Evolutionary conservation across 1,284 basidiomycete genomes (phyloP).

Genomic region (Xerocomus nothofagi): DNA sequence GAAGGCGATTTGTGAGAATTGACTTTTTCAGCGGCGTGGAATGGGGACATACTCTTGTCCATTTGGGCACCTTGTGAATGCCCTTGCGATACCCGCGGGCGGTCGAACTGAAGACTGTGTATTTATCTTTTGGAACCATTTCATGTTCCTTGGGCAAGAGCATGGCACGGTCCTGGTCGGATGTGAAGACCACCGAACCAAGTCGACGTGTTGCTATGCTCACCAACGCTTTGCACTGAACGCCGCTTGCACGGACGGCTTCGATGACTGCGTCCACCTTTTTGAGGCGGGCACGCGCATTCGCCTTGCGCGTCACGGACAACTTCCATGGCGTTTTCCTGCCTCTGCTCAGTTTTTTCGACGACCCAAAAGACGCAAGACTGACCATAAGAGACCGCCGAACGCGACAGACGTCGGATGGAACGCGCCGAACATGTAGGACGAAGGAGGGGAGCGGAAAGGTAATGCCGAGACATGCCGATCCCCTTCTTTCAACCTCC

Average conservation of each 20-base stretch:
- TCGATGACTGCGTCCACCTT: slow-evolving; percentile 93
- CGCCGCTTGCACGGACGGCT: slow-evolving; percentile 78
- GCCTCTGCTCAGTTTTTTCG: slow-evolving; percentile 13
- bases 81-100: slow-evolving; percentile 84
- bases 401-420: slow-evolving; percentile 63
- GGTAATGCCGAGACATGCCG: slow-evolving; percentile 27
- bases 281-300: slow-evolving; percentile 85
- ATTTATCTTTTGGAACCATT: slow-evolving; percentile 91
- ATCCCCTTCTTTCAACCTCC: slow-evolving; percentile 28
- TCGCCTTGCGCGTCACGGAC: slow-evolving; percentile 88
- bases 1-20: slow-evolving; percentile 16
- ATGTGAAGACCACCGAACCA: not conserved
- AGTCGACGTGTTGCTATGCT: slow-evolving; percentile 28
- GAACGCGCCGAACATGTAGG: slow-evolving; percentile 78
- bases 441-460: not conserved
- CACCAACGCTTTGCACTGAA: slow-evolving; percentile 76
- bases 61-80: slow-evolving; percentile 95
- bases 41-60: slow-evolving; percentile 72
- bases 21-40: slow-evolving; percentile 1
- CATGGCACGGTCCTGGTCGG: slow-evolving; percentile 60
- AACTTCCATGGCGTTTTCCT: slow-evolving; percentile 97
- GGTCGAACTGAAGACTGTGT: slow-evolving; percentile 84
- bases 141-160: slow-evolving; percentile 85
- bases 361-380: not conserved
- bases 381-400: slow-evolving; percentile 78